These are phyloP conservation scores for Populus deltoides DNA, from an alignment of 345 rosid species.

Conservation along the genomic window DNA sequence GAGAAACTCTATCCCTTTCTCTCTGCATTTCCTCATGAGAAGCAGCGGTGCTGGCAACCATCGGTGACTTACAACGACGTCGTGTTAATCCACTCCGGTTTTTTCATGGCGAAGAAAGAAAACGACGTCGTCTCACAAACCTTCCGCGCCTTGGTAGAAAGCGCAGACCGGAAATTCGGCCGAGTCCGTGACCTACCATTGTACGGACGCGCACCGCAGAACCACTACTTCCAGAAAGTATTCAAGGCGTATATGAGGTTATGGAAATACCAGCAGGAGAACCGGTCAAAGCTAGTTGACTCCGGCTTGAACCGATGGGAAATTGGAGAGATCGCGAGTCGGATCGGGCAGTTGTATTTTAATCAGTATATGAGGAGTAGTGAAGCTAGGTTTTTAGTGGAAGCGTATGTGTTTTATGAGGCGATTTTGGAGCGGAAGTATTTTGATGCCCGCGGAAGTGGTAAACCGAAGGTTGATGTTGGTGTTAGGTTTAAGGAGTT, in stretches of 20 bases:
- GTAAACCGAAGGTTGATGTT: constrained; percentile 49
- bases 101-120: constrained; percentile 33
- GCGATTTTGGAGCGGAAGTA: constrained; percentile 78
- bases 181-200: constrained; percentile 80
- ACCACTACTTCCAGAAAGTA: constrained; percentile 68
- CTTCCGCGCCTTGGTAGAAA: constrained; percentile 70
- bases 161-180: constrained; percentile 92
- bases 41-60: background rate
- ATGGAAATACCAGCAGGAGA: constrained; percentile 93
- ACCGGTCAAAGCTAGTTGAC: constrained; percentile 62
- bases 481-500: constrained; percentile 80
- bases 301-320: constrained; percentile 95
- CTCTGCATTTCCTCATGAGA: constrained; percentile 22
- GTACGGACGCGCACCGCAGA: constrained; percentile 45
- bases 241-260: constrained; percentile 93
- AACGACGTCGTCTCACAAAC: constrained; percentile 46
- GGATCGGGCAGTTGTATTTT: constrained; percentile 98
- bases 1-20: background rate
- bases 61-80: background rate
- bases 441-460: constrained; percentile 47
- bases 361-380: constrained; percentile 92
- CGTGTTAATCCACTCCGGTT: background rate
- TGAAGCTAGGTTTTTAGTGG: constrained; percentile 78
- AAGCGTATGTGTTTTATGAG: constrained; percentile 86
- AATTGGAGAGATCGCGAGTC: constrained; percentile 98